phyloP scores from a whole-genome alignment of 148 eudicot genomes.

The Amaranthus hypochondriacus region DNA sequence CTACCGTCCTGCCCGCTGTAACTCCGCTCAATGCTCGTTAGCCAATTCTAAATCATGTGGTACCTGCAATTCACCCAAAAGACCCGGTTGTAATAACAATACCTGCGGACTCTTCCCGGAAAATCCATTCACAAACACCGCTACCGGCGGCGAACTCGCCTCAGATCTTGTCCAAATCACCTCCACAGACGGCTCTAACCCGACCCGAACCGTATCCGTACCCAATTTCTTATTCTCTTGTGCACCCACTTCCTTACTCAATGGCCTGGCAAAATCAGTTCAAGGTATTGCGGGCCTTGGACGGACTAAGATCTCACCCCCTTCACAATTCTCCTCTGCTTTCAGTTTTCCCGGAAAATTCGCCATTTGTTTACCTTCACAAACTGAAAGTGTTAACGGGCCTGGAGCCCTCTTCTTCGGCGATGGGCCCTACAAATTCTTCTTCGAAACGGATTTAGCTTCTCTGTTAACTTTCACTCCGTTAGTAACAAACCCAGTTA shows the following conservation, averaged over 20 bases:
- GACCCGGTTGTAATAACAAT: conserved; percentile 60
- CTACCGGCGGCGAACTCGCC: conserved; percentile 37
- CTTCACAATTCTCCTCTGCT: conserved; percentile 37
- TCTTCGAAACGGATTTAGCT: conserved; percentile 28
- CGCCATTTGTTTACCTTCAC: conserved; percentile 48
- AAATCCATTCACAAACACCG: conserved; percentile 38
- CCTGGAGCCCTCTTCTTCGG: conserved; percentile 54
- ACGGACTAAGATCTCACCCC: conserved; percentile 39
- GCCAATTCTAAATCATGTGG: conserved; percentile 31
- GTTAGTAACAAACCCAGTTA: conserved; percentile 43
- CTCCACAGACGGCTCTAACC: conserved; percentile 52
- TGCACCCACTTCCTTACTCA: conserved; percentile 28
- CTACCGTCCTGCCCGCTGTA: conserved; percentile 38
- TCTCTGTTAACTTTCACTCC: conserved; percentile 40
- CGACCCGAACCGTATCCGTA: conserved; percentile 22
- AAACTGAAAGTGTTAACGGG: background rate
- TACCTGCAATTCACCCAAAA: conserved; percentile 22
- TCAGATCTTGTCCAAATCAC: conserved; percentile 35
- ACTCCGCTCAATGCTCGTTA: conserved; percentile 46
- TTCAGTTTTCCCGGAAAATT: conserved; percentile 45
- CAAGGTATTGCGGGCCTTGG: conserved; percentile 62
- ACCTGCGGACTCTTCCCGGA: conserved; percentile 47
- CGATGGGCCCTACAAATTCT: conserved; percentile 40
- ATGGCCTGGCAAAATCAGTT: conserved; percentile 45
- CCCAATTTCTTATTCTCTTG: conserved; percentile 40